Conservation (phyloP, 495 filamentous ascomycete species). For the Letharia columbiana region DNA sequence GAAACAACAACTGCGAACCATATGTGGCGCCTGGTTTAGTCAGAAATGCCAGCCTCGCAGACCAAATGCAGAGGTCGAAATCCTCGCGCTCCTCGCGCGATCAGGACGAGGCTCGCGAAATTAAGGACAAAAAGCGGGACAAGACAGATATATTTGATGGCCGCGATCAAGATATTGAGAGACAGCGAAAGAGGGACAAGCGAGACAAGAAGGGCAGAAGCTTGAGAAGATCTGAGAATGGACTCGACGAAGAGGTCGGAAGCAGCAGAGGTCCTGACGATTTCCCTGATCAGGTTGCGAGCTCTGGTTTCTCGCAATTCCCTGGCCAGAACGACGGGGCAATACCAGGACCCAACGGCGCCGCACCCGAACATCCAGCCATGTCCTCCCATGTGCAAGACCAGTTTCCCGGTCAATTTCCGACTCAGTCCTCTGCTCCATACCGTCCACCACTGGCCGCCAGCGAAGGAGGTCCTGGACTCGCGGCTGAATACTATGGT, state of each 20-base stretch:
- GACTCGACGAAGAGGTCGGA: constrained; percentile 7
- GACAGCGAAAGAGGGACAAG: constrained; percentile 25
- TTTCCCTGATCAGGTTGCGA: constrained; percentile 32
- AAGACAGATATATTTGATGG: constrained; percentile 30
- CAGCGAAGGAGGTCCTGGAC: constrained; percentile 36
- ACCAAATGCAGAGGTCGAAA: constrained; percentile 21
- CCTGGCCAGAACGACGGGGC: constrained; percentile 34
- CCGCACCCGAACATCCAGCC: constrained; percentile 23
- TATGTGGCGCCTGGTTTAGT: constrained; percentile 21
- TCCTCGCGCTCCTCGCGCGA: constrained; percentile 19
- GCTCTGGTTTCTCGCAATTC: constrained; percentile 38
- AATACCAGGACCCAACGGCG: constrained; percentile 23
- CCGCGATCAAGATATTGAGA: constrained; percentile 32
- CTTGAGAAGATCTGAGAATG: constrained; percentile 14
- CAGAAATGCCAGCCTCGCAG: constrained; percentile 23
- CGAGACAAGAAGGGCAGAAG: constrained; percentile 26
- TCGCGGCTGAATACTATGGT: constrained; percentile 59
- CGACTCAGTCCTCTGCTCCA: constrained; percentile 35
- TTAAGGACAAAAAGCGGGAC: constrained; percentile 13
- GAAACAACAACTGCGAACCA: constrained; percentile 28
- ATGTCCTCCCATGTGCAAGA: constrained; percentile 47
- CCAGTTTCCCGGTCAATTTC: constrained; percentile 54
- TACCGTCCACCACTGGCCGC: constrained; percentile 46
- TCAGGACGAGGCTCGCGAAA: constrained; percentile 16
- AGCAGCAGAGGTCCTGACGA: constrained; percentile 24